Evolutionary conservation across 2,329 filamentous ascomycete genomes (phyloP).

Genomic region (Penicillium sp.): DNA sequence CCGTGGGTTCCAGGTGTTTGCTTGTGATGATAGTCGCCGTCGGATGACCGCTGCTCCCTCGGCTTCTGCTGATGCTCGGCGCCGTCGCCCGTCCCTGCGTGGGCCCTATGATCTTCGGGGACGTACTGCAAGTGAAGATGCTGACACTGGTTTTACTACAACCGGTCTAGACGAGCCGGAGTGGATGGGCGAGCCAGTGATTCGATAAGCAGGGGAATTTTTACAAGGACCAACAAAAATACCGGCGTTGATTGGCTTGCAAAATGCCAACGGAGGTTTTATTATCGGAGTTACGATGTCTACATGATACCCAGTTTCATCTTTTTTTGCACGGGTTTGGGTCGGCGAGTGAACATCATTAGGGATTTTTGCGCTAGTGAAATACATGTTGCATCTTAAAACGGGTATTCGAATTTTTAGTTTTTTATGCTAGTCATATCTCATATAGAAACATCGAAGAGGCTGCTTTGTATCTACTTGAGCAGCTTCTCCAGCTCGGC

Average conservation of each 20-base stretch:
- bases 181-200: slow-evolving; percentile 52
- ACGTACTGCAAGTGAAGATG: slow-evolving; percentile 25
- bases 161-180: slow-evolving; percentile 46
- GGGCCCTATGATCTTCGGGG: slow-evolving; percentile 26
- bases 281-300: slow-evolving; percentile 14
- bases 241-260: slow-evolving; percentile 6
- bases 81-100: slow-evolving; percentile 32
- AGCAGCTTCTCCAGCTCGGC: slow-evolving; percentile 71
- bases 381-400: slow-evolving; percentile 7
- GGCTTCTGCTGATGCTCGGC: slow-evolving; percentile 35
- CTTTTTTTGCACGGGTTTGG: slow-evolving; percentile 2
- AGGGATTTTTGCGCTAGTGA: background rate
- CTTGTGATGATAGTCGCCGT: slow-evolving; percentile 45
- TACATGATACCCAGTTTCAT: slow-evolving; percentile 25
- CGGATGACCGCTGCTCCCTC: slow-evolving; percentile 34
- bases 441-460: slow-evolving; percentile 19
- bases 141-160: slow-evolving; percentile 26
- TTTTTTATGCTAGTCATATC: slow-evolving; percentile 27
- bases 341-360: slow-evolving; percentile 1
- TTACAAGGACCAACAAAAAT: background rate
- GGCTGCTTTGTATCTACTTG: slow-evolving; percentile 37
- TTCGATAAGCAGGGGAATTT: slow-evolving; percentile 34
- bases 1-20: slow-evolving; percentile 84
- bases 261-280: background rate
- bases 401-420: slow-evolving; percentile 28